Base-by-base conservation (phyloP, 441 rosid species). In the Gossypium laxum region DNA sequence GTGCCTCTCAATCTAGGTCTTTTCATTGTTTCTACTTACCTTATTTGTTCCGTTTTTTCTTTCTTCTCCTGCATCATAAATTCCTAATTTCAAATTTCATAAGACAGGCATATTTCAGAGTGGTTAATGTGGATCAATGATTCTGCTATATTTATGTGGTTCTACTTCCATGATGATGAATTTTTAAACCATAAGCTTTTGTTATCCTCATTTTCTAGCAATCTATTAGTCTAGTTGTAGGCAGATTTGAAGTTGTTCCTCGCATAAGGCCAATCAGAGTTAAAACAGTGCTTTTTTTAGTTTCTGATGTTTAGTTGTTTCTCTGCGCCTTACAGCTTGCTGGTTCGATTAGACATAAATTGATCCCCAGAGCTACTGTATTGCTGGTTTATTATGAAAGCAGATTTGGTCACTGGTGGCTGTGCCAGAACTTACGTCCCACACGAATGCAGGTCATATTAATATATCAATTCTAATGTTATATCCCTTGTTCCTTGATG, bases 281-380 rank as follows among this genome's bases (percentile, higher is more conserved):
- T 28, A 4, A 28, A 28, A 28, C 32, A 28, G 5, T 4, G 5
- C 32, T 28, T 28, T 28, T n/a, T 21, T 18, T 5, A 11, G 32
- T 38, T 60, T 41, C 64, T 69, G 50, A 69, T 57, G 3, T 5
- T 24, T 54, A 34, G 5, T 14, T 43, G 47, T 50, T 2, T 73
- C 26, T 77, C 18, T 47, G 68, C 2, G 50, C 50, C n/a, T 63
- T 64, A 24, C 83, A 87, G 91, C 67, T 75, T 79, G 82, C 81
- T 83, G 80, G 74, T 79, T 56, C 84, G 74, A 34, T 21, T 85
- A 74, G 75, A 81, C 78, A 72, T 85, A 57, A 81, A 58, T 22
- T 85, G 82, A 85, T 67, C 28, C 51, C 60, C 38, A 5, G 51
- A 47, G 69, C 26, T 1, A 8, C 14, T 32, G 26, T 1, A 5